Base-by-base conservation (phyloP, 139 green algal genomes). In the Chlorella sp. region DNA sequence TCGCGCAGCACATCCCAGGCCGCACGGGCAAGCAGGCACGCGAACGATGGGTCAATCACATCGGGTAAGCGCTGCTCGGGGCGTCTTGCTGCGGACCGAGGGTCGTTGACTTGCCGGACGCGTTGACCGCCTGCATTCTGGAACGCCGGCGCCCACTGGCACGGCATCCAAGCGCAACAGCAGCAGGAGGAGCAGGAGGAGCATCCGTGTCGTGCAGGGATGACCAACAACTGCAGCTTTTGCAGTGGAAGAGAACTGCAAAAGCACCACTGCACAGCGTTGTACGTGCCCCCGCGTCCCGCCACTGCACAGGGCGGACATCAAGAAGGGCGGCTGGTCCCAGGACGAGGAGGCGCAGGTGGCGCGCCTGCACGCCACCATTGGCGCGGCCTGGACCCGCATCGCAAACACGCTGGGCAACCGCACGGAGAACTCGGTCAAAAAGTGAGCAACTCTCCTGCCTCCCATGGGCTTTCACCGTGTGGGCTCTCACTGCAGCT, bases 1-100 rank as follows among this genome's bases (percentile, higher is more conserved):
- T 82, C 3, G 76, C 76, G 60, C 32, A 77, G 31, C 29, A 70
- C 36, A 77, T 82, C 55, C 50, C 73, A 62, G 84, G 83, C 35
- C 76, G 84, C 49, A 88, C 80, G 27, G 84, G 84, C 69, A 90
- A 90, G 74, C 86, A 84, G 61, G 89, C 84, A 71, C 71, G 84
- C 10, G 75, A 90, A 62, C 77, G 84, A 23, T 90, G 84, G 84
- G 76, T 84, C 72, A 90, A 90, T 70, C 84, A 90, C 63, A 68
- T 69, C 35, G 62, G 71, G 73, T 77, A 27, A 72, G 73, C 55
- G 64, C 33, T 59, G 2, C 24, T 64, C 14, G 24, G 17, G 42
- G 42, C 17, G 42, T 17, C 17, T 17, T 26, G 42, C 42, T 55
- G 42, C 10, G 10, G 17, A 17, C 42, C 17, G 42, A 55, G 42